Conservation (phyloP, 495 filamentous ascomycete genomes). For the Penicillium manginii region DNA sequence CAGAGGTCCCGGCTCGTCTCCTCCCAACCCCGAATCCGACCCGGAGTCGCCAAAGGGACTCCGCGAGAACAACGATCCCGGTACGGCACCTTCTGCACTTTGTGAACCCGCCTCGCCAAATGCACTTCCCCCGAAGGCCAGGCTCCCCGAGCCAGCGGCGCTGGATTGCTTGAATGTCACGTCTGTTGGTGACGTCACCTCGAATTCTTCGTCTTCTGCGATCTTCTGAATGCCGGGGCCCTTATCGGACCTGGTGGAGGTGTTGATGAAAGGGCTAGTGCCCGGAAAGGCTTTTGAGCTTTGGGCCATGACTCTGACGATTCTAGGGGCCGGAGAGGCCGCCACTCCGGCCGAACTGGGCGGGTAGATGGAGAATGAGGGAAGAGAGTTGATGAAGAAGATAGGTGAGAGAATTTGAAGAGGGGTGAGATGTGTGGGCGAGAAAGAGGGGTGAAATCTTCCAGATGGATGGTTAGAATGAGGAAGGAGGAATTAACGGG, state of each 20-base stretch:
- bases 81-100: slow-evolving; percentile 7
- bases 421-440: slow-evolving; percentile 14
- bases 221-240: slow-evolving; percentile 51
- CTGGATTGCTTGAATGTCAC: slow-evolving; percentile 52
- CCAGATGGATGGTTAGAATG: slow-evolving; percentile 15
- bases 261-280: slow-evolving; percentile 58
- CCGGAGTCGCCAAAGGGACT: slow-evolving; percentile 40
- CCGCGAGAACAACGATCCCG: slow-evolving; percentile 35
- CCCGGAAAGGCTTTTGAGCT: slow-evolving; percentile 56
- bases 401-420: not conserved
- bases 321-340: slow-evolving; percentile 34
- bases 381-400: not conserved
- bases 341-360: slow-evolving; percentile 38
- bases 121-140: slow-evolving; percentile 36
- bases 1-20: slow-evolving; percentile 34
- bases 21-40: slow-evolving; percentile 24
- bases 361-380: slow-evolving; percentile 8
- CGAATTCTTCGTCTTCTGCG: slow-evolving; percentile 64
- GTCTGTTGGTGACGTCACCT: slow-evolving; percentile 66
- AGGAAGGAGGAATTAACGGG: slow-evolving; percentile 12
- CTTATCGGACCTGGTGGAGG: slow-evolving; percentile 35
- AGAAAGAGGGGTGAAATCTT: slow-evolving; percentile 10
- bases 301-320: slow-evolving; percentile 51
- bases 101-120: slow-evolving; percentile 29
- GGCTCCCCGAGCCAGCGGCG: slow-evolving; percentile 26